A percentile compares a stretch with the other conserved stretches of the same genome.
Evolutionary conservation across 2,329 filamentous ascomycete genomes (phyloP).

Genomic region (Ophiognomonia clavigignenti-juglandacearum): DNA sequence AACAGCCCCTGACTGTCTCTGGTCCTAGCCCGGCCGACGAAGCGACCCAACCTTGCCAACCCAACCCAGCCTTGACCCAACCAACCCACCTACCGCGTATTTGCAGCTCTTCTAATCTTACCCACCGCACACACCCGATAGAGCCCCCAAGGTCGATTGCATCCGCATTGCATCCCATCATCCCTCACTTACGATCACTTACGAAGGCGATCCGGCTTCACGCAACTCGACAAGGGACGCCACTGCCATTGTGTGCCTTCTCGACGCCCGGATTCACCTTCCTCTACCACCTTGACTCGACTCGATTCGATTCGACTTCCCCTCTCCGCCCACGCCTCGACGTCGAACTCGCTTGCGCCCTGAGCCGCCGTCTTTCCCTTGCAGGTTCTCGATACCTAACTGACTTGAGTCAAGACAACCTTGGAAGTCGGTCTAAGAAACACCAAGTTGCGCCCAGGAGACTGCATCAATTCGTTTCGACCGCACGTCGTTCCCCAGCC

Average conservation of each 20-base stretch:
- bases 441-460: not conserved
- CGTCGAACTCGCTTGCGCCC: not conserved
- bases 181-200: no score
- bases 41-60: not conserved
- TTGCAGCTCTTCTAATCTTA: not conserved
- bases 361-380: not conserved
- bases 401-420: not conserved
- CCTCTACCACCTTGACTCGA: not conserved
- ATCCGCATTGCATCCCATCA: not conserved
- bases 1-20: slow-evolving; percentile 9
- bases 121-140: not conserved
- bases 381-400: not conserved
- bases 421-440: not conserved
- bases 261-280: not conserved
- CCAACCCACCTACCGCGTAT: not conserved
- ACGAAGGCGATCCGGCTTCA: not conserved
- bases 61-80: not conserved
- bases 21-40: not conserved
- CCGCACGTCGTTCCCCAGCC: not conserved
- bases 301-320: not conserved
- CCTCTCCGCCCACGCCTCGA: not conserved
- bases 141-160: not conserved
- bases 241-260: not conserved
- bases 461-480: not conserved
- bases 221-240: not conserved